Conservation (phyloP, 2,329 filamentous ascomycete genomes). For the Dichotomopilus funicola region DNA sequence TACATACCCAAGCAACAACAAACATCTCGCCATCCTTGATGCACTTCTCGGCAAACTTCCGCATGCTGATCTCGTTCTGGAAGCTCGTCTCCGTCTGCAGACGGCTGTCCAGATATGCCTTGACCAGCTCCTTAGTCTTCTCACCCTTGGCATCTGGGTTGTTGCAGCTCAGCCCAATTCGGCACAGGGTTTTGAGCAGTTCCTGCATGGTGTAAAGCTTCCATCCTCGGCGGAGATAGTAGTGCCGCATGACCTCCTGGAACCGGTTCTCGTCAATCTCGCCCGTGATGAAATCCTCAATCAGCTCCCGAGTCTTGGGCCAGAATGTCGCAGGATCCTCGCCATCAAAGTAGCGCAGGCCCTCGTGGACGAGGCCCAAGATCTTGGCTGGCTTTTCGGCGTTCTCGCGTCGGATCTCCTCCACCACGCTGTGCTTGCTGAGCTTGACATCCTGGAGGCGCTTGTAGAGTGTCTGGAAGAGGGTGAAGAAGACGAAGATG, state of each 20-base stretch:
- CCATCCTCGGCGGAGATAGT: constrained; percentile 87
- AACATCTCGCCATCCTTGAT: constrained; percentile 92
- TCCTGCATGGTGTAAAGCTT: constrained; percentile 90
- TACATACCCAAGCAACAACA: constrained; percentile 80
- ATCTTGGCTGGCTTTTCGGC: constrained; percentile 74
- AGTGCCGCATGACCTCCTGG: constrained; percentile 85
- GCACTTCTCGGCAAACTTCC: constrained; percentile 87
- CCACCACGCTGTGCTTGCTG: constrained; percentile 64
- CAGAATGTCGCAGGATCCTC: constrained; percentile 66
- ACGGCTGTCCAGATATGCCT: constrained; percentile 77
- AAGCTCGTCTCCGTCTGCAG: constrained; percentile 81
- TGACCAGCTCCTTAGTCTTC: constrained; percentile 84
- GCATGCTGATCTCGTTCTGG: constrained; percentile 80
- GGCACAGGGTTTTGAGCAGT: constrained; percentile 72
- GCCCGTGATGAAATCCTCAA: constrained; percentile 77
- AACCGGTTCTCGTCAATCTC: constrained; percentile 77
- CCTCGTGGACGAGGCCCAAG: constrained; percentile 75
- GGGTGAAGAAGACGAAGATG: constrained; percentile 89
- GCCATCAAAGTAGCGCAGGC: constrained; percentile 69
- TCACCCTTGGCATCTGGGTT: constrained; percentile 76
- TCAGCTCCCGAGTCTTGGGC: constrained; percentile 73
- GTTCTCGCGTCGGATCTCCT: constrained; percentile 67
- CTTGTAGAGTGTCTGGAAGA: constrained; percentile 86
- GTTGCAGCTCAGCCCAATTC: constrained; percentile 76
- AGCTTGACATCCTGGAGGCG: constrained; percentile 79